Conservation (phyloP, 169 alveolate genomes). For the Pseudocohnilembus persalinus region DNA sequence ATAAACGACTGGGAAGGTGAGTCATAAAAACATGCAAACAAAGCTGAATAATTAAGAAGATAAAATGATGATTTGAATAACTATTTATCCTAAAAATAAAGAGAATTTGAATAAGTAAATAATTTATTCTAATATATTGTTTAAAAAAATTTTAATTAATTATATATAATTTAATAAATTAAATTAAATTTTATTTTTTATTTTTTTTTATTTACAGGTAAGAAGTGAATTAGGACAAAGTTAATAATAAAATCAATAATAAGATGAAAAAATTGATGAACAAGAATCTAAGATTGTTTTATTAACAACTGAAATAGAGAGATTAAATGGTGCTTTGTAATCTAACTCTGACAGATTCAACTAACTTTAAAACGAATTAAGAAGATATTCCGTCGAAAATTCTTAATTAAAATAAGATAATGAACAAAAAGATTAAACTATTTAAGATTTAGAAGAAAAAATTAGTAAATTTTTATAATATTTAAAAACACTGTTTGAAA, state of each 20-base stretch:
- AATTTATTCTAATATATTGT: no score
- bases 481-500: no score
- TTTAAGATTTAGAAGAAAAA: neutral
- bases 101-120: neutral
- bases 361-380: neutral
- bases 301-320: slow-evolving; percentile 5
- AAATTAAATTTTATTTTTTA: no score
- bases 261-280: neutral
- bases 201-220: neutral
- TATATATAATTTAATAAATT: no score
- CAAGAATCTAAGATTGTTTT: slow-evolving; percentile 18
- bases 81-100: neutral
- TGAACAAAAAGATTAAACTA: neutral
- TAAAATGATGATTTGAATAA: neutral
- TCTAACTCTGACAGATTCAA: neutral
- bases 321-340: slow-evolving; percentile 13
- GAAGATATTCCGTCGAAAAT: no score
- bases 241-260: no score
- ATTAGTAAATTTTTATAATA: no score
- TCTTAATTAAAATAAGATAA: no score
- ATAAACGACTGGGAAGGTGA: neutral
- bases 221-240: neutral
- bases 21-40: neutral
- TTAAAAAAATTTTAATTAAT: no score
- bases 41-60: no score